phyloP scores from a whole-genome alignment of 2,329 filamentous ascomycete genomes.

The Zymoseptoria ardabiliae region DNA sequence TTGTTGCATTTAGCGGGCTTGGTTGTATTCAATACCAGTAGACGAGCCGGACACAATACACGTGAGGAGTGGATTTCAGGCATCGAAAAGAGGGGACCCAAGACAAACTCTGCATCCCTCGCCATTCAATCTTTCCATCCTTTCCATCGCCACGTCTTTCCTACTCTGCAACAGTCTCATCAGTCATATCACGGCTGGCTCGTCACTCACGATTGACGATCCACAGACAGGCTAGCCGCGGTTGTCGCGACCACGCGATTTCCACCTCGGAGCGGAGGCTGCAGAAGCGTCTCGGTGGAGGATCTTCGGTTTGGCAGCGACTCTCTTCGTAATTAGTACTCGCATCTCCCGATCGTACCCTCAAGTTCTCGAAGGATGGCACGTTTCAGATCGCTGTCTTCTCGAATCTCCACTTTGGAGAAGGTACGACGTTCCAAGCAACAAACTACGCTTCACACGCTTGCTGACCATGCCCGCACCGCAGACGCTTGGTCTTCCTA shows the following conservation, averaged over 20 bases:
- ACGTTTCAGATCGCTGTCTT: conserved; percentile 53
- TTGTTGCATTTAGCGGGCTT: neutral
- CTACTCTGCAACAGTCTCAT: too few relatives aligned
- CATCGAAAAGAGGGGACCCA: neutral
- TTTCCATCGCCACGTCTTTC: too few relatives aligned
- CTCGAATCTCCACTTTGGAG: conserved; percentile 64
- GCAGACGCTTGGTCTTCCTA: conserved; percentile 29
- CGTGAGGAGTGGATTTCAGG: neutral
- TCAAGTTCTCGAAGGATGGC: conserved; percentile 28
- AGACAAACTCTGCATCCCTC: neutral
- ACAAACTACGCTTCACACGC: conserved; percentile 35
- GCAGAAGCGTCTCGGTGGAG: neutral
- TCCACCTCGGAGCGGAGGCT: too few relatives aligned
- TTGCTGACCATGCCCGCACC: conserved; percentile 17
- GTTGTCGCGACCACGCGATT: too few relatives aligned
- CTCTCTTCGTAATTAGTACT: neutral
- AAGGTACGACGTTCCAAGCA: conserved; percentile 32
- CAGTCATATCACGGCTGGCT: too few relatives aligned
- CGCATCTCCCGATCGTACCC: conserved; percentile 1
- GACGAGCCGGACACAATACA: neutral
- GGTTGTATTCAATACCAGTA: neutral
- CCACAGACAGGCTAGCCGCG: too few relatives aligned
- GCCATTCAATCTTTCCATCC: too few relatives aligned
- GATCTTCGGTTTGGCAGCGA: neutral
- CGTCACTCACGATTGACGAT: too few relatives aligned